Base-by-base conservation (phyloP, 2,329 filamentous ascomycete genomes). In the Cryphonectria carpinicola region DNA sequence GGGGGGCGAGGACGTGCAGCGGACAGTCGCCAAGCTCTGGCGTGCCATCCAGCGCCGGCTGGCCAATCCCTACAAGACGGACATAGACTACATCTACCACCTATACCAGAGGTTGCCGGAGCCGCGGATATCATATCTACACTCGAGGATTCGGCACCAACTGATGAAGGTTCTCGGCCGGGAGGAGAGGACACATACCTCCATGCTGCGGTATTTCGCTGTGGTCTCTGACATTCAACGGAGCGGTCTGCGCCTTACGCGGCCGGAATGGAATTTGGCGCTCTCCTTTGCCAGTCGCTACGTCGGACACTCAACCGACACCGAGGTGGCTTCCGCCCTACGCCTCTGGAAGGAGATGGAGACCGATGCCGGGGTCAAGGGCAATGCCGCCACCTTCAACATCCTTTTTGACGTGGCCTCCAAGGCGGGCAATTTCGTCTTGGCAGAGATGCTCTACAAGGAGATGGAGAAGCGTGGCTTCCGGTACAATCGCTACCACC, bases 311-410 rank as follows among this genome's bases (percentile, higher is more conserved):
- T 84, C 90, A 54, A 85, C 88, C 62, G 84, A 86, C 61, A 76
- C 86, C 56, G 87, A 94, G 78, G 80, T 93, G 60, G 84, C 93
- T 79, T 86, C 89, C 6, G 90, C 93, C 0, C 84, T 99, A 62
- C 87, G 89, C 64, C 81, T 97, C 35, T 99, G 95, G 95, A 90
- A 88, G 74, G 90, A 96, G 76, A 98, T 98, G 94, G 96, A 99
- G 80, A 85, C 88, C 63, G 82, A 89, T 5, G 90, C 90, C 1
- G 86, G 88, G 1, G 80, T 94, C 19, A 82, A 83, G 74, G 90
- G 88, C 49, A 92, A 92, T 75, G 86, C 89, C 65, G 91, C 94
- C n/a, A 97, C 95, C 0, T 97, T 99, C 81, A 97, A 96, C 78
- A 92, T 98, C 63, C 86, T 99, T 17, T 98, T 97, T 76, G 93